phyloP scores from a whole-genome alignment of 148 eudicot species.

The Chenopodium album region DNA sequence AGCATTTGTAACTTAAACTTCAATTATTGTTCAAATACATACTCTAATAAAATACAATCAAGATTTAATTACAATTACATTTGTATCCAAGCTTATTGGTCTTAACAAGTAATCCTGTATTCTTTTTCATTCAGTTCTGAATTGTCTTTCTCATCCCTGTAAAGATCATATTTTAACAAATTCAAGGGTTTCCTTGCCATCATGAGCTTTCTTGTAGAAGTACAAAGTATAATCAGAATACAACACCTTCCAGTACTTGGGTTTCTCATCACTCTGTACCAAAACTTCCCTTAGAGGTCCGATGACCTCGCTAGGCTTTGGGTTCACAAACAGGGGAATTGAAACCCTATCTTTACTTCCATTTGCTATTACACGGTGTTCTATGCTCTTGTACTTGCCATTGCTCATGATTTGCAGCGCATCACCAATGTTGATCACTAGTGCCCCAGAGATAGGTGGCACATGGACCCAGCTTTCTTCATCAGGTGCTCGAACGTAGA shows the following conservation, averaged over 20 bases:
- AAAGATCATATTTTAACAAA: conserved; percentile 20
- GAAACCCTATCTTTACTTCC: conserved; percentile 32
- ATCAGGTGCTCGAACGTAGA: conserved; percentile 36
- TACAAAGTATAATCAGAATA: conserved; percentile 35
- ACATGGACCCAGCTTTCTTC: conserved; percentile 34
- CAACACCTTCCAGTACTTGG: conserved; percentile 31
- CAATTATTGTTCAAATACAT: too few relatives aligned
- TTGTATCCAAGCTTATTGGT: not conserved
- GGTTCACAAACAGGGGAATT: conserved; percentile 35
- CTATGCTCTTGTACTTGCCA: conserved; percentile 39
- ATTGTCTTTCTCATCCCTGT: not conserved
- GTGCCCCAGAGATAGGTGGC: conserved; percentile 28
- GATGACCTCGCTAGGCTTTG: conserved; percentile 23
- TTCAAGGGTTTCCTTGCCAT: conserved; percentile 36
- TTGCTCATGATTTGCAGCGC: conserved; percentile 39
- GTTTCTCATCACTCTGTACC: conserved; percentile 32
- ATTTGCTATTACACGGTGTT: conserved; percentile 39
- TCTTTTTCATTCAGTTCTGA: not conserved
- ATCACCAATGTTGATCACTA: conserved; percentile 43
- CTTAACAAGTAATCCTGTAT: not conserved
- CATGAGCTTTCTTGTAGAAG: conserved; percentile 37
- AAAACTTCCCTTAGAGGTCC: conserved; percentile 24
- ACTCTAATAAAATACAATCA: too few relatives aligned
- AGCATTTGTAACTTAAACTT: too few relatives aligned
- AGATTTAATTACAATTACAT: too few relatives aligned